phyloP scores from a whole-genome alignment of 2,329 filamentous ascomycete genomes.

The Teratosphaeria zuluensis region DNA sequence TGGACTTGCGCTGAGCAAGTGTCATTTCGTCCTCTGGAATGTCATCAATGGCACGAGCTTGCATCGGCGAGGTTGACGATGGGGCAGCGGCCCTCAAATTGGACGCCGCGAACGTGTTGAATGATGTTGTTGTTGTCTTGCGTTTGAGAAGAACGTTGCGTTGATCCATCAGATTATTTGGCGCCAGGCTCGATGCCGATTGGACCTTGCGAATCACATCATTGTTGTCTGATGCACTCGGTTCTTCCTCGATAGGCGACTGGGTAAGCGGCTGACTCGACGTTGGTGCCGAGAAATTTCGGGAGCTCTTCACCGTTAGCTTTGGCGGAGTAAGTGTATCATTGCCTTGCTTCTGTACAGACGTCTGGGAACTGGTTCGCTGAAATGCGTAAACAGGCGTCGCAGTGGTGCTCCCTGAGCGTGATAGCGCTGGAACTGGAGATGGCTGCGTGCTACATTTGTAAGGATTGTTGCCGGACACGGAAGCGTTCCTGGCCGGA shows the following conservation, averaged over 20 bases:
- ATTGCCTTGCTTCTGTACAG: slow-evolving; percentile 7
- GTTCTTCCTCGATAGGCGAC: slow-evolving; percentile 25
- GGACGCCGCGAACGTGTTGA: slow-evolving; percentile 25
- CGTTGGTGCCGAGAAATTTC: slow-evolving; percentile 25
- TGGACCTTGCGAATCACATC: slow-evolving; percentile 4
- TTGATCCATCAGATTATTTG: slow-evolving; percentile 44
- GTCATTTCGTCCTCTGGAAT: slow-evolving; percentile 54
- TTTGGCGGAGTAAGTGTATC: slow-evolving; percentile 1
- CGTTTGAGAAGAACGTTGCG: slow-evolving; percentile 43
- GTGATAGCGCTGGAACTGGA: neutral
- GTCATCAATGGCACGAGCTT: slow-evolving; percentile 23
- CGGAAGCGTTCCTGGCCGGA: slow-evolving; percentile 11
- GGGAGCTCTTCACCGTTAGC: slow-evolving; percentile 10
- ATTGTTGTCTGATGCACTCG: slow-evolving; percentile 4
- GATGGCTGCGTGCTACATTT: neutral
- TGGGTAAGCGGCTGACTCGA: slow-evolving; percentile 26
- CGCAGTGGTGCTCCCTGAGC: slow-evolving; percentile 1
- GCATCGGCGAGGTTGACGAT: slow-evolving; percentile 7
- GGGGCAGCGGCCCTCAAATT: slow-evolving; percentile 16
- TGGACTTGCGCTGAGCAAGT: slow-evolving; percentile 50
- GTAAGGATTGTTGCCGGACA: neutral
- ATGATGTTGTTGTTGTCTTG: slow-evolving; percentile 28
- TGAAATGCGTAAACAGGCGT: slow-evolving; percentile 13
- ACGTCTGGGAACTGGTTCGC: neutral
- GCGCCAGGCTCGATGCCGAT: slow-evolving; percentile 19